phyloP scores from a whole-genome alignment of 2,329 filamentous ascomycete genomes.

The Tympanopsis confertula region DNA sequence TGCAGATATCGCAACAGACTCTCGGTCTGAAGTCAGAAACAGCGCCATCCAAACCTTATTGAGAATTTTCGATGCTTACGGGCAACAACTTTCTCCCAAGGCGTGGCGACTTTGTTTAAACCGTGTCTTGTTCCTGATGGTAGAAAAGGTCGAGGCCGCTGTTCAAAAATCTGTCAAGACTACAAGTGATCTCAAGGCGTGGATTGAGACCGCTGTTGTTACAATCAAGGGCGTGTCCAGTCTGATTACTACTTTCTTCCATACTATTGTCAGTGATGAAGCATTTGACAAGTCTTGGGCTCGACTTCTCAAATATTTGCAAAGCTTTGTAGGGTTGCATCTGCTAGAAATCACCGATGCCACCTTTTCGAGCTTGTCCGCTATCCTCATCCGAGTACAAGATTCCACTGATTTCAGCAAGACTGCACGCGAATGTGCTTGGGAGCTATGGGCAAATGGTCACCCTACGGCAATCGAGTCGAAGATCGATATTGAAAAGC shows the following conservation, averaged over 20 bases:
- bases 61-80: conserved; percentile 84
- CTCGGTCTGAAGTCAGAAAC: conserved; percentile 66
- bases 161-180: conserved; percentile 23
- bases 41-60: conserved; percentile 84
- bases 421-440: conserved; percentile 46
- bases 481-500: conserved; percentile 28
- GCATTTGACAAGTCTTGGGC: conserved; percentile 67
- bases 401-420: conserved; percentile 31
- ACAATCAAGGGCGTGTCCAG: conserved; percentile 63
- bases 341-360: conserved; percentile 61
- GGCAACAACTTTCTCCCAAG: conserved; percentile 63
- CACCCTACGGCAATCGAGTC: conserved; percentile 38
- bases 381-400: conserved; percentile 26
- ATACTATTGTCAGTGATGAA: conserved; percentile 52
- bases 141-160: conserved; percentile 56
- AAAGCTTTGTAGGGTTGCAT: conserved; percentile 47
- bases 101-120: conserved; percentile 78
- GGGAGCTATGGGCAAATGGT: conserved; percentile 59
- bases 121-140: conserved; percentile 67
- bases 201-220: conserved; percentile 66
- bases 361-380: conserved; percentile 48
- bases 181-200: conserved; percentile 25
- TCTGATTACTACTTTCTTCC: conserved; percentile 66
- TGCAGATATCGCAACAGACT: conserved; percentile 60
- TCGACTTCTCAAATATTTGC: conserved; percentile 59